Evolutionary conservation across 2,329 filamentous ascomycete genomes (phyloP).

Genomic region (Gnomoniopsis smithogilvyi): DNA sequence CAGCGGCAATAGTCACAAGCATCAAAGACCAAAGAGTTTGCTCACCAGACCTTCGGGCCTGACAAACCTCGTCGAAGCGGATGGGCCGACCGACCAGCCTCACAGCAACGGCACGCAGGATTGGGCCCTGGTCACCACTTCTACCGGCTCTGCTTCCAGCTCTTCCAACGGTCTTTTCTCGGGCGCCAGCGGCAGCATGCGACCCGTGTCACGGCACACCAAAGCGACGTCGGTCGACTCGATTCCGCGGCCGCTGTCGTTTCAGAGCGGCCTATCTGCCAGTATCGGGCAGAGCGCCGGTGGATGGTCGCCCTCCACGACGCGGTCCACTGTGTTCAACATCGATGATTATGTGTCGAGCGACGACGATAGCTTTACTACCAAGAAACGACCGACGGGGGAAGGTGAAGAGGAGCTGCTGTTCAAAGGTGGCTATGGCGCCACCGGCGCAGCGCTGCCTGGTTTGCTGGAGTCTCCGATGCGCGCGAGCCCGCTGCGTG

Average conservation of each 20-base stretch:
- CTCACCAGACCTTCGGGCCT: constrained; percentile 20
- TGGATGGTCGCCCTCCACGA: constrained; percentile 10
- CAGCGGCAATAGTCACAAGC: constrained; percentile 20
- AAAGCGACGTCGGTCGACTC: constrained; percentile 43
- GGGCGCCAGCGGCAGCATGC: constrained; percentile 14
- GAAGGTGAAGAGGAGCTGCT: constrained; percentile 35
- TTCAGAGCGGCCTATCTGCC: constrained; percentile 15
- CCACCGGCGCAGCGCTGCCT: constrained; percentile 31
- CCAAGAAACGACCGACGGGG: constrained; percentile 19
- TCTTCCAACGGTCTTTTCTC: constrained; percentile 32
- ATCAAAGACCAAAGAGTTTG: constrained; percentile 23
- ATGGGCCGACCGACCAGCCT: constrained; percentile 33
- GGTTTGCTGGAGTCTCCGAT: constrained; percentile 26
- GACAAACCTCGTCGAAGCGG: constrained; percentile 30
- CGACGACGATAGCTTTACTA: constrained; percentile 33
- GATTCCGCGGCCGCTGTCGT: constrained; percentile 13
- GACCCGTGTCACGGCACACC: constrained; percentile 41
- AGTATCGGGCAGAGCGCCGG: constrained; percentile 14
- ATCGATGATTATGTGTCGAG: constrained; percentile 37
- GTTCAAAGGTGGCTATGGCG: constrained; percentile 34
- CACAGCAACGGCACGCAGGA: constrained; percentile 34
- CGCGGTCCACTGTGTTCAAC: constrained; percentile 26
- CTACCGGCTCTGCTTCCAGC: constrained; percentile 37
- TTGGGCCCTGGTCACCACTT: constrained; percentile 41
- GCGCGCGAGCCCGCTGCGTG: neutral